phyloP scores from a whole-genome alignment of 2,329 filamentous ascomycete species.

The Endoconidiophora laricicola region DNA sequence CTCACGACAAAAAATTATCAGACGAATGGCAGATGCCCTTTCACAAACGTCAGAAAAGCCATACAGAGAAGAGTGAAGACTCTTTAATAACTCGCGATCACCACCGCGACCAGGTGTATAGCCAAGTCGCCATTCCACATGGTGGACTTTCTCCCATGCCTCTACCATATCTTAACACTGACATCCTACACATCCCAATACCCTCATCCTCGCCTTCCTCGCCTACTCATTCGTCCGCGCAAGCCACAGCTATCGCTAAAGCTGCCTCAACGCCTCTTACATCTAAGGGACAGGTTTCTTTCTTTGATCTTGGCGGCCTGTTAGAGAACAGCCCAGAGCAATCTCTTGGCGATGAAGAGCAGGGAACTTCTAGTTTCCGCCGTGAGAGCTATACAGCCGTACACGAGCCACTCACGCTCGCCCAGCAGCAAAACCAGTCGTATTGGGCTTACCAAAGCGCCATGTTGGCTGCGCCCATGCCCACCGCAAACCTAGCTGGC shows the following conservation, averaged over 20 bases:
- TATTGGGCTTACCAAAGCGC: slow-evolving; percentile 12
- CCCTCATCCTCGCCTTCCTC: slow-evolving; percentile 18
- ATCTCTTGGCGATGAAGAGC: slow-evolving; percentile 8
- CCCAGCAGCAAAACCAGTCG: slow-evolving; percentile 17
- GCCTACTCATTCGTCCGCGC: slow-evolving; percentile 1
- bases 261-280: slow-evolving; percentile 18
- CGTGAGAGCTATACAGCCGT: slow-evolving; percentile 19
- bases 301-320: slow-evolving; percentile 72
- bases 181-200: slow-evolving; percentile 18
- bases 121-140: not conserved
- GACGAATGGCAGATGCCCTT: slow-evolving; percentile 31
- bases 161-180: slow-evolving; percentile 24
- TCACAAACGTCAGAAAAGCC: slow-evolving; percentile 21
- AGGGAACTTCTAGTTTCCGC: slow-evolving; percentile 19
- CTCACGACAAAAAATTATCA: slow-evolving; percentile 17
- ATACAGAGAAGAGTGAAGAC: slow-evolving; percentile 28
- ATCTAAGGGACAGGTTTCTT: slow-evolving; percentile 38
- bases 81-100: slow-evolving; percentile 24
- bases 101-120: slow-evolving; percentile 3
- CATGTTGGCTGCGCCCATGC: slow-evolving; percentile 19
- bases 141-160: slow-evolving; percentile 18
- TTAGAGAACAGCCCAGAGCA: slow-evolving; percentile 35
- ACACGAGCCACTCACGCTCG: slow-evolving; percentile 22
- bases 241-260: slow-evolving; percentile 7
- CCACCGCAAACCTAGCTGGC: slow-evolving; percentile 21